Conservation (phyloP, 2,329 filamentous ascomycete genomes). For the Botrytis hyacinthi region DNA sequence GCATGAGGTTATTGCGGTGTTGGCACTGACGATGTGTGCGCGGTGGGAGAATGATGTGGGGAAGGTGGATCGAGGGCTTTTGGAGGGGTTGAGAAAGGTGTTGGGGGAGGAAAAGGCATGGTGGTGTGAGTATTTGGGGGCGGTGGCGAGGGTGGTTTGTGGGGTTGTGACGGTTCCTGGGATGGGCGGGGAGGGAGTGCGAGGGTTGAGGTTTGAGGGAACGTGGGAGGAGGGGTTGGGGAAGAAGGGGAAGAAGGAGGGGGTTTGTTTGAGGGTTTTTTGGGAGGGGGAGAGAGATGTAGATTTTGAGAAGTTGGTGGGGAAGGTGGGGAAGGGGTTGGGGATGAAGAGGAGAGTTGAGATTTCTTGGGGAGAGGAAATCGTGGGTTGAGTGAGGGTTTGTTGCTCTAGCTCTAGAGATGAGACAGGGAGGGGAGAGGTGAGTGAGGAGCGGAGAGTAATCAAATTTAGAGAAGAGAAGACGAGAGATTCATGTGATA, state of each 20-base stretch:
- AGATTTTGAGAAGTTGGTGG: neutral
- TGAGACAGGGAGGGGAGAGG: neutral
- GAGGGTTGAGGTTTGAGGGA: neutral
- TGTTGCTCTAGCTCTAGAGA: neutral
- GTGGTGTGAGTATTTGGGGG: conserved; percentile 39
- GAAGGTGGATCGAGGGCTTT: conserved; percentile 43
- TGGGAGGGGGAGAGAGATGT: neutral
- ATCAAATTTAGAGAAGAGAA: neutral
- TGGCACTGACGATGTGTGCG: conserved; percentile 70
- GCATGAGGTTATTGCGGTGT: conserved; percentile 67
- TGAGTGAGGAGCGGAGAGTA: neutral
- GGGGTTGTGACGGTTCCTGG: neutral
- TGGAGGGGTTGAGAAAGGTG: conserved; percentile 31
- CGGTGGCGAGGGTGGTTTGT: conserved; percentile 3
- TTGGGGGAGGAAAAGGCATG: conserved; percentile 33
- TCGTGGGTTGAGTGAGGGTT: neutral
- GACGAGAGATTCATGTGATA: neutral
- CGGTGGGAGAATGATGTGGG: conserved; percentile 67
- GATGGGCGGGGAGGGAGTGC: too few relatives aligned
- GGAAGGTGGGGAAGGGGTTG: neutral
- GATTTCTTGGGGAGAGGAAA: neutral
- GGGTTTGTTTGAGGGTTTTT: neutral
- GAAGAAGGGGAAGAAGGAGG: conserved; percentile 12
- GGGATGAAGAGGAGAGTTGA: conserved; percentile 1
- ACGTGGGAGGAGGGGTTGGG: neutral